Base-by-base conservation (phyloP, 768 basidiomycete species). In the Auricularia heimuer region DNA sequence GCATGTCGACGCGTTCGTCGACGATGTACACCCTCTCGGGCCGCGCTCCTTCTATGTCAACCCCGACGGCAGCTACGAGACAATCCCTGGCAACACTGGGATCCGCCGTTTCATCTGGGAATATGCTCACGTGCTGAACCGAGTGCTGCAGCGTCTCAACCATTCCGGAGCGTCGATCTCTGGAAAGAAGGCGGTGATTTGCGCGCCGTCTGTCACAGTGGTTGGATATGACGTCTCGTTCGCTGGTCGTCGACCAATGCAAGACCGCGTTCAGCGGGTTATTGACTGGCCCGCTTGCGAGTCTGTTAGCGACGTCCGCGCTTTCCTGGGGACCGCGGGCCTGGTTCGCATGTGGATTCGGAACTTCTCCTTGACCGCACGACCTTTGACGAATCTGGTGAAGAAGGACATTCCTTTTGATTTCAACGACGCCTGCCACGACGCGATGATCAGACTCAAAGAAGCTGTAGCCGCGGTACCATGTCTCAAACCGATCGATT, bases 81-180 rank as follows among this genome's bases (percentile, higher is more conserved):
- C 71, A 0, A 75, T 80, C 1, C 71, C 74, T 0, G 71, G 73
- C 0, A 82, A 82, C 64, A 68, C 71, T 0, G 73, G 74, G 0
- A 79, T 82, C 12, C 62, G 74, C 0, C 64, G 72, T 0, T 82
- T 80, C 54, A 70, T 80, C 0, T 81, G 75, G 72, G 76, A 80
- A 63, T 77, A 78, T 24, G 67, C 78, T 10, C 54, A 69, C 3
- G 71, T 73, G 60, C 36, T 80, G 7, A 76, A 82, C 62, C 42
- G 75, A 0, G 65, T 82, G 1, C 36, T 79, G 0, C 77, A 80
- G 16, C 66, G 70, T 0, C 73, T 81, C 34, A 75, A 77, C 33
- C 72, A 78, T 45, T 54, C 67, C 2, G 75, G 80, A 0, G 74
- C 73, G 0, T 81, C 76, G 0, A 75, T 81, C 24, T 78, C 75